These are phyloP conservation scores for Pythium insidiosum DNA, from an alignment of 352 stramenopile species.

Conservation along the genomic window DNA sequence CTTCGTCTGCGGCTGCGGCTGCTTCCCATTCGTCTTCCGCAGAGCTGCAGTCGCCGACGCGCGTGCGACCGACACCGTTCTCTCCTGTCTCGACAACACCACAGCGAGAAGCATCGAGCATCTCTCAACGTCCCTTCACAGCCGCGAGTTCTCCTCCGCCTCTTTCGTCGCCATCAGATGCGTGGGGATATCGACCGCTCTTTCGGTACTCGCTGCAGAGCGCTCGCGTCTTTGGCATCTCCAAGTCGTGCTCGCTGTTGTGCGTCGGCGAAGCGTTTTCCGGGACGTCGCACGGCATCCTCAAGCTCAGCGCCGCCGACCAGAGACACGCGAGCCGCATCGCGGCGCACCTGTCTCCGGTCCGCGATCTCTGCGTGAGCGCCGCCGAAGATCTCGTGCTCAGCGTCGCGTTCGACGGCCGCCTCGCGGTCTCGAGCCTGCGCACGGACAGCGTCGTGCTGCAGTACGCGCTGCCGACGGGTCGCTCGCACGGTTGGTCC, in stretches of 20 bases:
- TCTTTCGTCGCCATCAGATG: not conserved
- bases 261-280: conserved; percentile 41
- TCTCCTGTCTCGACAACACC: not conserved
- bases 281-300: conserved; percentile 22
- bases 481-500: conserved; percentile 28
- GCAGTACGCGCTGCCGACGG: conserved; percentile 24
- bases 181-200: conserved; percentile 28
- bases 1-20: not conserved
- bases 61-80: too few species aligned
- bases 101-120: not conserved
- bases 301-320: conserved; percentile 36
- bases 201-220: conserved; percentile 26
- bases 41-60: not conserved
- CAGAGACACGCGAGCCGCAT: conserved; percentile 20
- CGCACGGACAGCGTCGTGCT: conserved; percentile 29
- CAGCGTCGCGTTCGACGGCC: conserved; percentile 53
- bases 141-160: not conserved
- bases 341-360: conserved; percentile 26
- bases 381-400: conserved; percentile 22
- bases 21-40: not conserved
- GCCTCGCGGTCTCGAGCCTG: conserved; percentile 40
- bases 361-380: conserved; percentile 53
- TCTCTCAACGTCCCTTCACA: not conserved
- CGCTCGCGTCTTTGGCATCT: conserved; percentile 50
- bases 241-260: conserved; percentile 29